Evolutionary conservation across 2,329 filamentous ascomycete species (phyloP), one percentile per base, ranked within the genome.

Genomic region (Fusarium oxysporum): DNA sequence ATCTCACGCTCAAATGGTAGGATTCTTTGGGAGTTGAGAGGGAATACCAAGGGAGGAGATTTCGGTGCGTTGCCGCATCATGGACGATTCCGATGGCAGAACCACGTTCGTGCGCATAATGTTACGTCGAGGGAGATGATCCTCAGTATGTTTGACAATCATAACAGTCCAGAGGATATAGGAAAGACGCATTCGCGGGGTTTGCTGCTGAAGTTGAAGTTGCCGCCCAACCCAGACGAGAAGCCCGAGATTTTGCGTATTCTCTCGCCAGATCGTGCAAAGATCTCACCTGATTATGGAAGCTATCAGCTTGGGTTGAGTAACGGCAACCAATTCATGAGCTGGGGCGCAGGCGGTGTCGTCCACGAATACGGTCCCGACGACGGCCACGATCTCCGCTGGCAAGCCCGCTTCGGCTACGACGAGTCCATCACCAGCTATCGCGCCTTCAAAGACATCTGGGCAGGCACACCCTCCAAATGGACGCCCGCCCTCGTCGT

Each of bases 141-240:
- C 2, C 69, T 83, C 16, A 81, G 78, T 56, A 62, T 83, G 38
- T 81, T 81, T 43, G 80, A 83, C 74, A 83, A 83, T 48, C 80
- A 78, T 48, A 82, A 82, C 33, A 77, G 54, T 4, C 45, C 67
- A 0, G 71, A 75, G 16, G 71, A 72, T 3, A 45, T 35, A 4
- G 62, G 62, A 3, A 60, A 43, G 30, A 63, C 53, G 5, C 47
- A 62, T 2, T 72, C 71, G 0, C 41, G 75, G 5, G 74, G 68
- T 1, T 50, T 79, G 5, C 11, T 74, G 0, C 13, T 79, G 0
- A 59, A 65, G 25, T 13, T 78, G 2, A 41, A 62, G 12, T 54
- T 77, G 5, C 77, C 77, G 0, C 77, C 77, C 0, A 35, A 72
- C 4, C 6, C 38, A 1, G 28, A 55, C 0, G 33, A 74, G 25